phyloP scores from a whole-genome alignment of 331 rosid genomes.

The Arachis monticola region DNA sequence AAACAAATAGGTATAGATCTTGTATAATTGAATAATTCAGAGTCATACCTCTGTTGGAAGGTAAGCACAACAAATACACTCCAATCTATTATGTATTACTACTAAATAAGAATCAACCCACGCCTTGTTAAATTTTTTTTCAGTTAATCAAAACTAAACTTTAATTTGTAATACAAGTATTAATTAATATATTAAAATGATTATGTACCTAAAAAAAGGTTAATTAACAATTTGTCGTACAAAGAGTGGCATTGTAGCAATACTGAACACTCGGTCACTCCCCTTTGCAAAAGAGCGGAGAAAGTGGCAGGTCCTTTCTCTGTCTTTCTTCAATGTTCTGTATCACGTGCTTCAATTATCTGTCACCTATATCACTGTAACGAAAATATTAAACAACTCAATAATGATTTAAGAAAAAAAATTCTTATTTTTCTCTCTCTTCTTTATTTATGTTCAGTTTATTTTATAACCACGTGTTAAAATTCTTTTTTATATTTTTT shows the following conservation, averaged over 20 bases:
- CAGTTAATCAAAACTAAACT: no score
- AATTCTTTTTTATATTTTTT: constrained; percentile 38
- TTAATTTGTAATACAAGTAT: no score
- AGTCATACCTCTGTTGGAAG: no score
- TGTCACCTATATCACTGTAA: neutral
- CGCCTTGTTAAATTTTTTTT: no score
- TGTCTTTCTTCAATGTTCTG: neutral
- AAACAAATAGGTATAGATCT: no score
- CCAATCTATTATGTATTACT: no score
- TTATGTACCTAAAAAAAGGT: no score
- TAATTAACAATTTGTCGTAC: neutral
- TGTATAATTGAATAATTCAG: no score
- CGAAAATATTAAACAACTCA: neutral
- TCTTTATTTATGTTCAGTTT: neutral
- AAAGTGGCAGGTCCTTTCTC: constrained; percentile 25
- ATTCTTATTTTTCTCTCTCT: neutral
- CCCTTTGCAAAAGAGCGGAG: neutral
- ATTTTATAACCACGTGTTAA: constrained; percentile 59
- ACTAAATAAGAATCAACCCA: no score
- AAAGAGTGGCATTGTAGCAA: neutral
- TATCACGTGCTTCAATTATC: constrained; percentile 47
- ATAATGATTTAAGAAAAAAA: neutral
- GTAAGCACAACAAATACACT: no score
- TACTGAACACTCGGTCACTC: neutral
- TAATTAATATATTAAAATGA: no score